phyloP scores from a whole-genome alignment of 176 grass and related monocot species.

The Tillandsia fasciculata region DNA sequence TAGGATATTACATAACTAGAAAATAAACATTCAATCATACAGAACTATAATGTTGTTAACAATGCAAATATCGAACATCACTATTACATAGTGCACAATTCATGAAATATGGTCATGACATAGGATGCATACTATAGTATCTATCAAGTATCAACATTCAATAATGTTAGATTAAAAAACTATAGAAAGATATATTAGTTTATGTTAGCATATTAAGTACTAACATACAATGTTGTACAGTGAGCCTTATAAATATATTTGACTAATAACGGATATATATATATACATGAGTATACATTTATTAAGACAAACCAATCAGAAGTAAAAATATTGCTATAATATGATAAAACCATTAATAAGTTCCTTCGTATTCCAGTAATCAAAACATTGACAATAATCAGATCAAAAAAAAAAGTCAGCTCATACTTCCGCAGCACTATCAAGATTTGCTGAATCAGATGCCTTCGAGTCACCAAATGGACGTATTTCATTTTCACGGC shows the following conservation, averaged over 20 bases:
- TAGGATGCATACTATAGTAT: too few relatives aligned
- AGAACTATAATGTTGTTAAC: neutral
- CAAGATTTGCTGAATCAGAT: conserved; percentile 99
- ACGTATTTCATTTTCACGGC: conserved; percentile 85
- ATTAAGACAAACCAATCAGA: too few relatives aligned
- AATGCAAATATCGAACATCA: neutral
- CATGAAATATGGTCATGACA: neutral
- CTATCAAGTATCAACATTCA: too few relatives aligned
- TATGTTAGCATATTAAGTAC: too few relatives aligned
- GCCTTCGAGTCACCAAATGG: conserved; percentile 85
- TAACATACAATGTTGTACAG: neutral
- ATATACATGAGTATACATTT: neutral
- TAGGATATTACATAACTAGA: too few relatives aligned
- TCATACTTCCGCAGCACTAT: conserved; percentile 88
- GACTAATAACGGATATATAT: neutral
- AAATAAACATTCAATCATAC: too few relatives aligned
- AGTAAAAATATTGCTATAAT: too few relatives aligned
- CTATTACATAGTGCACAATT: neutral
- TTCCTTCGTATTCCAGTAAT: neutral
- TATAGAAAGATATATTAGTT: too few relatives aligned
- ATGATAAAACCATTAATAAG: neutral
- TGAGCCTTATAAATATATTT: neutral
- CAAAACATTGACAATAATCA: neutral
- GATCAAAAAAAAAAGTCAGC: neutral
- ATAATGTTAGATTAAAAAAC: too few relatives aligned